phyloP scores from a whole-genome alignment of 1,139 yeast genomes.

The Yamadazyma mexicana region DNA sequence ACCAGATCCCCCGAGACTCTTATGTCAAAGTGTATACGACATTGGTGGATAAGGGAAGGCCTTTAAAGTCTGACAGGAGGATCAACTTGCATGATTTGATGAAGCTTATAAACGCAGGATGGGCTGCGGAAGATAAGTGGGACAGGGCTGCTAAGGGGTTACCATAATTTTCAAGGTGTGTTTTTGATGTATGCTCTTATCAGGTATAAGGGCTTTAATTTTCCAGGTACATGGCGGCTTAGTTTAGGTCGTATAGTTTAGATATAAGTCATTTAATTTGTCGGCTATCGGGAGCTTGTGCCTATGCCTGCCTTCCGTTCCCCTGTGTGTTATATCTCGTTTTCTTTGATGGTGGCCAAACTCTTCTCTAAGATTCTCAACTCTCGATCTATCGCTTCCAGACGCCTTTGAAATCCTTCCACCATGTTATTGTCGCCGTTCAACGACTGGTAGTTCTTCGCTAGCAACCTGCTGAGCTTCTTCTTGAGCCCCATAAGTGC shows the following conservation, averaged over 20 bases:
- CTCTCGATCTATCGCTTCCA: slow-evolving; percentile 48
- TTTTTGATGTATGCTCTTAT: too few species aligned
- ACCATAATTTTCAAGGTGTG: slow-evolving; percentile 18
- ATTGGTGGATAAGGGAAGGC: slow-evolving; percentile 58
- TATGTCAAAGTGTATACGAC: slow-evolving; percentile 57
- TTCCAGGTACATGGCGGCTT: too few species aligned
- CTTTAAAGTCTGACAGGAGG: slow-evolving; percentile 48
- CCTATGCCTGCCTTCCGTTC: neutral
- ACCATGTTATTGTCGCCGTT: slow-evolving; percentile 18
- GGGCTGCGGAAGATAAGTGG: slow-evolving; percentile 68
- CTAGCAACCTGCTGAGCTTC: slow-evolving; percentile 20
- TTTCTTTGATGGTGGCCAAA: slow-evolving; percentile 16
- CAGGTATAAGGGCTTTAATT: too few species aligned
- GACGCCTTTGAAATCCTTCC: slow-evolving; percentile 39
- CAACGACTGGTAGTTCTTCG: slow-evolving; percentile 18
- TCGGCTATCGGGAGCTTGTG: too few species aligned
- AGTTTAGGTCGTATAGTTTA: too few species aligned
- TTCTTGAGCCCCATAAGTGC: slow-evolving; percentile 21
- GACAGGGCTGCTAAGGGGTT: slow-evolving; percentile 55
- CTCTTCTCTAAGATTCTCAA: slow-evolving; percentile 48
- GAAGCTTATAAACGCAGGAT: slow-evolving; percentile 64
- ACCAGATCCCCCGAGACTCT: slow-evolving; percentile 45
- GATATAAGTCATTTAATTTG: too few species aligned
- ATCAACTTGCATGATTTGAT: slow-evolving; percentile 62
- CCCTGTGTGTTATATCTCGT: too few species aligned